Base-by-base conservation (phyloP, 306 rosid genomes). In the Quercus engelmannii region DNA sequence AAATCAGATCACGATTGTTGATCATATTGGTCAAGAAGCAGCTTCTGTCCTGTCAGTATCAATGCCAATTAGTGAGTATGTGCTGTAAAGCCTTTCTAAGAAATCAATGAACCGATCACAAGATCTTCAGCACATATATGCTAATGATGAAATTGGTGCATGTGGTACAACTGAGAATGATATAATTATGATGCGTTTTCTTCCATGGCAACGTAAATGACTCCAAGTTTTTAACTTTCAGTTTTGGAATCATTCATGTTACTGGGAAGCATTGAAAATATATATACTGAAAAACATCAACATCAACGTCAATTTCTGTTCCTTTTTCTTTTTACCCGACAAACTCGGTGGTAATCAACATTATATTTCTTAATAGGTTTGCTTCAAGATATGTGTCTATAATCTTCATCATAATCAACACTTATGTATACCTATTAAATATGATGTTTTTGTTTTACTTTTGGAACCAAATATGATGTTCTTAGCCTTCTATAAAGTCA, bases 41-140 rank as follows among this genome's bases (percentile, higher is more conserved):
- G 33, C 33, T 30, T 30, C 33, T 30, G 5, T 30, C 33, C 33
- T 30, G 33, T 31, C 35, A 31, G 0, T 4, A 59, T 26, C 13
- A 21, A 11, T 5, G 3, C 38, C 7, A 18, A 12, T 10, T 7
- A 30, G 9, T 31, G 38, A 65, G 12, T 1, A 17, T 65, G 8
- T 9, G 23, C 15, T 65, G 23, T 31, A 19, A 28, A 75, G 46
- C 55, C 19, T 83, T 68, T 69, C 30, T 26, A 64, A 26, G 38
- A 30, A 20, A 71, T 30, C 21, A 71, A 95, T 84, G 99, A 98
- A 64, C 99, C 96, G 15, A 92, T 95, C 75, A 91, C 80, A 25
- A 97, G 98, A 75, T 95, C 99, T 83, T 86, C 99, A 49, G 90
- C 98, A 51, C 25, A 25, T 25, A 25, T 91, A 95, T 62, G 98